Evolutionary conservation across 139 green algal genomes (phyloP), one percentile per base, ranked within the genome.

Genomic region (Edaphochlamys debaryana): DNA sequence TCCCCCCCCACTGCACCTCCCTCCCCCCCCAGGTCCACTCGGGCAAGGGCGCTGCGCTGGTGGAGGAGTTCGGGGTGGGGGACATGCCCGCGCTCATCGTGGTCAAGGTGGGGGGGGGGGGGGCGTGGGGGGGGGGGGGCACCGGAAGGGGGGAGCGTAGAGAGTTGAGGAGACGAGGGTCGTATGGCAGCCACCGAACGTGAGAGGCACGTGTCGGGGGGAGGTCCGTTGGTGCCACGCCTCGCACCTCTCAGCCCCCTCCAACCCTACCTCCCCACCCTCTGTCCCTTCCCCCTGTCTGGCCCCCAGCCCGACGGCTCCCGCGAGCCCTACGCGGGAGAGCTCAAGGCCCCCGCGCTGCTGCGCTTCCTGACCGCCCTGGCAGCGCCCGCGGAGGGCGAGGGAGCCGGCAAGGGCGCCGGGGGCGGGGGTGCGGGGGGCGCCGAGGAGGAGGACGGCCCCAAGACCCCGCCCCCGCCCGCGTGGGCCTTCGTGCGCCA

Each of bases 341-440:
- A 82, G 29, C 66, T 89, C 60, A 91, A 91, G 80, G 79, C 87
- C 27, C 60, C 75, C 25, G 74, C 83, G 36, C 68, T 91, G 40
- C 70, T 84, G 15, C 50, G 58, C 17, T 87, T 79, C 84, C 84
- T 91, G 36, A 30, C 72, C 64, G 40, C n/a, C 6, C 8, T 2
- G 19, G 67, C 38, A 9, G 60, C 9, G 17, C 70, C 32, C 17
- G 70, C 15, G 3, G 63, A 36, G 37, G 74, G 36, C 36, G 56
- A 54, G 7, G 42, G 27, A 27, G 40, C 23, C 9, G 70, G 50
- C 5, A 29, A 4, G 29, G 32, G 4, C 6, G 25, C 15, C 69
- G 40, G 41, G n/a, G 69, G 45, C 69, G 48, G 48, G 64, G 34
- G 7, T 13, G 64, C 15, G 23, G n/a, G 37, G 11, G 64, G 64